phyloP scores from a whole-genome alignment of 345 rosid genomes.

The Gossypium longicalyx region DNA sequence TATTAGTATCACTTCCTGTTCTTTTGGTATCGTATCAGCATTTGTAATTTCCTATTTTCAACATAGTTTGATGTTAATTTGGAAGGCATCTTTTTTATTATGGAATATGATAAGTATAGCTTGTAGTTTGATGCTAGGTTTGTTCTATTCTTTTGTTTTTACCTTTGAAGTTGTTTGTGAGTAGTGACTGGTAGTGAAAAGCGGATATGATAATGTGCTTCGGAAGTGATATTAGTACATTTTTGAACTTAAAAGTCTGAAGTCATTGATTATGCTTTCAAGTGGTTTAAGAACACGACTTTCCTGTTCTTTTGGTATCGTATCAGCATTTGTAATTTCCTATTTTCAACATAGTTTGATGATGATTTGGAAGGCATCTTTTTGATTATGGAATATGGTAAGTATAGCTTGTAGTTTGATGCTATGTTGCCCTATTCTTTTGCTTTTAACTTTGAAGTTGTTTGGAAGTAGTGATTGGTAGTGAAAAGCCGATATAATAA shows the following conservation, averaged over 20 bases:
- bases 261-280: background rate
- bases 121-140: too few relatives aligned
- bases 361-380: background rate
- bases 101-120: background rate
- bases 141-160: too few relatives aligned
- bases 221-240: background rate
- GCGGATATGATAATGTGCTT: background rate
- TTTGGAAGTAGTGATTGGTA: too few relatives aligned
- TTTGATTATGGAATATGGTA: background rate
- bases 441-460: too few relatives aligned
- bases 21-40: too few relatives aligned
- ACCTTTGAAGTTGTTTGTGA: too few relatives aligned
- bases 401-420: too few relatives aligned
- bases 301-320: background rate
- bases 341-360: background rate
- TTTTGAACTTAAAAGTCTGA: background rate
- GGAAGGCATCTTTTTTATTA: background rate
- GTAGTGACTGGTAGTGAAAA: too few relatives aligned
- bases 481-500: too few relatives aligned
- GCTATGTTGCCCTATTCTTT: too few relatives aligned
- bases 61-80: background rate
- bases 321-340: background rate
- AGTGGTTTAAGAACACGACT: background rate
- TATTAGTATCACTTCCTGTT: too few relatives aligned
- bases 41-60: too few relatives aligned